Evolutionary conservation across 2,329 filamentous ascomycete species (phyloP).

Genomic region (Hortaea werneckii): DNA sequence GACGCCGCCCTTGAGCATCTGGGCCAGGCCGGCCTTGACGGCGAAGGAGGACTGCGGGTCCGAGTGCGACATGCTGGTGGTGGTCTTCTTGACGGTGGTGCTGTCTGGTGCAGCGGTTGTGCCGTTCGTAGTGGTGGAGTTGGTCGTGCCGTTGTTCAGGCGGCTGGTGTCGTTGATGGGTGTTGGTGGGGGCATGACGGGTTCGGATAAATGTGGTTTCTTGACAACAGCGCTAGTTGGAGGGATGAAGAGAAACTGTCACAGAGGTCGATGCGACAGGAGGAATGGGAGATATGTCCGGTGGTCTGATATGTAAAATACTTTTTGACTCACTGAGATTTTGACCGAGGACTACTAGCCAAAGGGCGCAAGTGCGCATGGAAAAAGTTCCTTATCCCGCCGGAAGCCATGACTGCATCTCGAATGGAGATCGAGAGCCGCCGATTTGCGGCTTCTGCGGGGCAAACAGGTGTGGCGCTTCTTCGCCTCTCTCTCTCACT

Average conservation of each 20-base stretch:
- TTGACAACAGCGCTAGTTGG: neutral
- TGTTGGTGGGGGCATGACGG: slow-evolving; percentile 1
- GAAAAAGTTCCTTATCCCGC: neutral
- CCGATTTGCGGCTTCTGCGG: neutral
- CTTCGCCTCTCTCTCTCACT: too few relatives aligned
- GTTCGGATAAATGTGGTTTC: neutral
- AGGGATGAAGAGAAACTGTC: too few relatives aligned
- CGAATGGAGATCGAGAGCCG: neutral
- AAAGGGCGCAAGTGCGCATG: neutral
- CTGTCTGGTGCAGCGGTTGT: slow-evolving; percentile 1
- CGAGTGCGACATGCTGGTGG: slow-evolving; percentile 4
- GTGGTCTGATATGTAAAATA: neutral
- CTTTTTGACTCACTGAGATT: neutral
- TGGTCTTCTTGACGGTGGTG: slow-evolving; percentile 2
- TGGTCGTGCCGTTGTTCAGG: slow-evolving; percentile 4
- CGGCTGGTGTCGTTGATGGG: slow-evolving; percentile 1
- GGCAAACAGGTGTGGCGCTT: too few relatives aligned
- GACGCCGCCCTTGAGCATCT: slow-evolving; percentile 98
- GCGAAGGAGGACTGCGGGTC: slow-evolving; percentile 51
- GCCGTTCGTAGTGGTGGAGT: slow-evolving; percentile 2
- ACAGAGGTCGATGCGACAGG: too few relatives aligned
- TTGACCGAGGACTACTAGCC: neutral
- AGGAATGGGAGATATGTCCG: neutral
- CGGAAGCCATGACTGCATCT: neutral
- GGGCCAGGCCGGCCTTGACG: slow-evolving; percentile 88